Evolutionary conservation across 208 protist species (phyloP).

Genomic region (Trypanosoma brucei): DNA sequence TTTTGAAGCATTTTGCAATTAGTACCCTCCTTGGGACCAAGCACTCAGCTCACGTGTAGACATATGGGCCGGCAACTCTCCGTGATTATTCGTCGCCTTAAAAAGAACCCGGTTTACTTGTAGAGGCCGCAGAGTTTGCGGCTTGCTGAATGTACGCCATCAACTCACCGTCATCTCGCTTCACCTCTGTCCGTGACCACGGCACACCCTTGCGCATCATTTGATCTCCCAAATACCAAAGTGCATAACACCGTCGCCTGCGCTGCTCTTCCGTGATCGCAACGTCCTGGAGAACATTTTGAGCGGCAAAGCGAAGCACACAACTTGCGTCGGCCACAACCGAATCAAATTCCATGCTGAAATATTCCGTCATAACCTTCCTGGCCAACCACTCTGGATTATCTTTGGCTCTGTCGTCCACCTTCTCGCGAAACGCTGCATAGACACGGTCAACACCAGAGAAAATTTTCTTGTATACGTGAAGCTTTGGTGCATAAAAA

Average conservation of each 20-base stretch:
- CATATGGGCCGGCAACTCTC: too few relatives aligned
- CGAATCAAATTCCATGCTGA: constrained; percentile 82
- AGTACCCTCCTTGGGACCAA: too few relatives aligned
- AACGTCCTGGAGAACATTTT: constrained; percentile 71
- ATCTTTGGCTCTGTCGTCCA: constrained; percentile 18
- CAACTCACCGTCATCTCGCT: constrained; percentile 55
- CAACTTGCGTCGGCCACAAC: constrained; percentile 67
- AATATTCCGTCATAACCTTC: constrained; percentile 73
- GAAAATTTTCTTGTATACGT: constrained; percentile 59
- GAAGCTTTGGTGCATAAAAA: constrained; percentile 78
- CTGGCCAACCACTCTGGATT: constrained; percentile 31
- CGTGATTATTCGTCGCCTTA: constrained; percentile 11
- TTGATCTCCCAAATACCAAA: constrained; percentile 76
- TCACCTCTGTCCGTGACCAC: constrained; percentile 25
- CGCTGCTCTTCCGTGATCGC: constrained; percentile 52
- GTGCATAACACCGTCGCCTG: constrained; percentile 65
- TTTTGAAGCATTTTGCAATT: too few relatives aligned
- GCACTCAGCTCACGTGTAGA: too few relatives aligned
- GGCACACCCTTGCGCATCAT: constrained; percentile 58
- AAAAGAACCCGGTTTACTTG: constrained; percentile 47
- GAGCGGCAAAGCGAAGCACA: constrained; percentile 55
- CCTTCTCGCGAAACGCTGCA: constrained; percentile 42
- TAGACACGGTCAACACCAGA: constrained; percentile 59
- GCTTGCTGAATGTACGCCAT: constrained; percentile 83
- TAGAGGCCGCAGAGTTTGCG: constrained; percentile 55